Evolutionary conservation across 306 rosid genomes (phyloP), one percentile per base, ranked within the genome.

Genomic region (Adenanthera pavonina): DNA sequence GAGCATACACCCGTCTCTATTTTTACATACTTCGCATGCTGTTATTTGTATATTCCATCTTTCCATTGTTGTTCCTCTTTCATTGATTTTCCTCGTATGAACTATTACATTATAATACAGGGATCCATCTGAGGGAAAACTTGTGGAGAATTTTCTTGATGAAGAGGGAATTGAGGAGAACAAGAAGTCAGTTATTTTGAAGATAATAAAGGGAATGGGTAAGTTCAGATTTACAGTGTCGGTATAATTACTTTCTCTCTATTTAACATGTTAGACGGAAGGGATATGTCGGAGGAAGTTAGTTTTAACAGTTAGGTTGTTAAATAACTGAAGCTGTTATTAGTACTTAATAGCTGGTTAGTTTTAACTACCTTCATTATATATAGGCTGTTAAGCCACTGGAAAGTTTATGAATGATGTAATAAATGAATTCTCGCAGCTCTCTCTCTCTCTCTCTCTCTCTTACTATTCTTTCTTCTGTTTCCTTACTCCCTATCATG

Each of bases 181-280:
- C 68, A 86, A 44, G 76, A 95, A 89, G 84, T 80, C 59, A 0
- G 87, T 77, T 68, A 89, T 95, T 67, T 76, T 90, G 81, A 69
- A 57, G 67, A 92, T 95, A 75, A 83, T 95, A 74, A 91, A 86
- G 68, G 92, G 90, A 80, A 91, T 91, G 97, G 97, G 98, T 92
- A 43, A 77, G 97, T 83, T 82, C 36, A 60, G 33, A 80, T 48
- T 44, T 6, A 16, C 61, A 6, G 6, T 25, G 4, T 61, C 70
- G 68, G 81, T 84, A 53, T 48, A 15, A 36, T 83, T 66, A 20
- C 5, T 33, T 48, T 46, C 12, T n/a, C 41, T 51, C 25, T 12
- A 62, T 76, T 19, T 80, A 59, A 8, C 65, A 59, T 59, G 36
- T 3, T 8, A n/a, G 15, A 20, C 36, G 20, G 35, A 25, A 25